Evolutionary conservation across 2,329 filamentous ascomycete genomes (phyloP).

Genomic region (Tolypocladium album): DNA sequence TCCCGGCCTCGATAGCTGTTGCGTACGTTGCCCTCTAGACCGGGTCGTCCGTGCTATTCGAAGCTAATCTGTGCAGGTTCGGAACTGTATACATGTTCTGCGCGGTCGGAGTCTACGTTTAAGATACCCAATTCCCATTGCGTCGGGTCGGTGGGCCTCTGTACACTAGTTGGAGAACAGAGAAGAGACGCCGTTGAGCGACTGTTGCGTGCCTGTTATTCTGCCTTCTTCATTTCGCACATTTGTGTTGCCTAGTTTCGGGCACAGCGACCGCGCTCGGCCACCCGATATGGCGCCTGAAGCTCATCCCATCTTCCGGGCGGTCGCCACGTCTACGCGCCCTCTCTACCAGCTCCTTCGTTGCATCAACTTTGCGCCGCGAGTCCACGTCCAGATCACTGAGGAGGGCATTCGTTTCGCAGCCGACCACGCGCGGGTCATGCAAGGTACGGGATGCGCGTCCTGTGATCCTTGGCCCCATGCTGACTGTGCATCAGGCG

Average conservation of each 20-base stretch:
- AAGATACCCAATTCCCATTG: conserved; percentile 35
- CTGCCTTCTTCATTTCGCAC: conserved; percentile 6
- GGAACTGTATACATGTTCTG: conserved; percentile 98
- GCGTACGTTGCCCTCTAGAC: conserved; percentile 52
- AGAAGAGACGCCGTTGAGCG: conserved; percentile 18
- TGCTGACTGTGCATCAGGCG: conserved; percentile 14
- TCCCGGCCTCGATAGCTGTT: conserved; percentile 81
- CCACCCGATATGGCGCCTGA: conserved; percentile 18
- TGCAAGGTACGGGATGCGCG: conserved; percentile 57
- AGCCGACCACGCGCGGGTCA: conserved; percentile 77
- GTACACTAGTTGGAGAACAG: conserved; percentile 26
- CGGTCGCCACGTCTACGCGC: conserved; percentile 66
- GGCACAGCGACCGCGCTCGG: neutral
- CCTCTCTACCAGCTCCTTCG: conserved; percentile 56
- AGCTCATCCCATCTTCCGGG: conserved; percentile 52
- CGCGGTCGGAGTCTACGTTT: conserved; percentile 97
- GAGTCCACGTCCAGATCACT: conserved; percentile 61
- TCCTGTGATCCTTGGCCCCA: neutral
- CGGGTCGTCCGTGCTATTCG: conserved; percentile 2
- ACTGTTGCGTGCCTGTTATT: conserved; percentile 10
- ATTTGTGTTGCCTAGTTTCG: neutral
- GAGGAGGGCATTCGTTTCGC: conserved; percentile 79
- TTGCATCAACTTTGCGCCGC: conserved; percentile 49
- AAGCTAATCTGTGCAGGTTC: conserved; percentile 46
- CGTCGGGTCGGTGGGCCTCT: conserved; percentile 14